These are phyloP conservation scores for Golubevia sp. DNA, from an alignment of 1,284 basidiomycete genomes.

Conservation along the genomic window DNA sequence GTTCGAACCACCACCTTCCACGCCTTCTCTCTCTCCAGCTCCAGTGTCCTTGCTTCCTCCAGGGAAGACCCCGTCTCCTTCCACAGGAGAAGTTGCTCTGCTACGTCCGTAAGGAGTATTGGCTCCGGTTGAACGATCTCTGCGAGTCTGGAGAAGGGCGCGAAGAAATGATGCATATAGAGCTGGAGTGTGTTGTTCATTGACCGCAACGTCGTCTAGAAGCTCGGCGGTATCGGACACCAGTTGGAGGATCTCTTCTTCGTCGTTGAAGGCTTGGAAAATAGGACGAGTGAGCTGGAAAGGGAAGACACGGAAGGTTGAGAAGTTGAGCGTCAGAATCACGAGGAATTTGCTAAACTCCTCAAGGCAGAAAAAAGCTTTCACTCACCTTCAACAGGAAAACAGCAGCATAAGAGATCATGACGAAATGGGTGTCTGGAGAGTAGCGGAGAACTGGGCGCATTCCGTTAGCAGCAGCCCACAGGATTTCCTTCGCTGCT, in stretches of 20 bases:
- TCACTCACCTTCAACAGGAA: slow-evolving; percentile 56
- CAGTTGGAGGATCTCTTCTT: slow-evolving; percentile 70
- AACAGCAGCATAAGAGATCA: slow-evolving; percentile 82
- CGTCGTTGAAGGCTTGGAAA: slow-evolving; percentile 75
- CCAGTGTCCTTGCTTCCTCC: slow-evolving; percentile 28
- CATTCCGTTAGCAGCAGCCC: slow-evolving; percentile 31
- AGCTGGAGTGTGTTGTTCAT: slow-evolving; percentile 49
- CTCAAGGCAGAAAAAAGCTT: not conserved
- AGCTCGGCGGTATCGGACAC: slow-evolving; percentile 78
- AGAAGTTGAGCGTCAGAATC: not conserved
- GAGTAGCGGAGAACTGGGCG: slow-evolving; percentile 73
- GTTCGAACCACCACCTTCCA: slow-evolving; percentile 25
- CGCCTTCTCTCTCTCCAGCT: slow-evolving; percentile 21
- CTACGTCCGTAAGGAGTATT: not conserved
- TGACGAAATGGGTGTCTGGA: slow-evolving; percentile 88
- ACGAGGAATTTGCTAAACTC: too few species aligned
- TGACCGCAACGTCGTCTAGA: slow-evolving; percentile 47
- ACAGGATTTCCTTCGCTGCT: slow-evolving; percentile 48
- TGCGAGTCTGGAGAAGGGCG: slow-evolving; percentile 39
- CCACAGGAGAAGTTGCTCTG: not conserved
- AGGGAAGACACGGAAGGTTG: not conserved
- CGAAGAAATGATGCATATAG: slow-evolving; percentile 51
- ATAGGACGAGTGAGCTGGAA: slow-evolving; percentile 76
- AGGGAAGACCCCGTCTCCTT: not conserved
- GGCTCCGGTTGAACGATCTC: slow-evolving; percentile 3